phyloP scores from a whole-genome alignment of 768 basidiomycete genomes.

The Tephrocybe sp. region DNA sequence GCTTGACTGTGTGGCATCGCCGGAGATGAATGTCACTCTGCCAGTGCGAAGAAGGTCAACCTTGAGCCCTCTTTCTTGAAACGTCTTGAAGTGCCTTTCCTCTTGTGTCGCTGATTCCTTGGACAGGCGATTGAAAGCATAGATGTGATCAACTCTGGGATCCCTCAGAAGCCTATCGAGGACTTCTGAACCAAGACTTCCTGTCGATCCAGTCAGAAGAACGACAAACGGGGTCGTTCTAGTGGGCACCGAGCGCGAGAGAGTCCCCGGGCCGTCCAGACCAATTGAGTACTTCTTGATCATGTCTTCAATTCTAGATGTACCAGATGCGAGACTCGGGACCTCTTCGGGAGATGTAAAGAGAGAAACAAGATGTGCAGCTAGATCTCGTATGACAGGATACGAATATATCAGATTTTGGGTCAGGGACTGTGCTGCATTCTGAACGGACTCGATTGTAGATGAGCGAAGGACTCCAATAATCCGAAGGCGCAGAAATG shows the following conservation, averaged over 20 bases:
- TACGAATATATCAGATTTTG: slow-evolving; percentile 45
- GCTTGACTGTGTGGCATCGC: slow-evolving; percentile 7
- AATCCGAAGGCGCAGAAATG: not conserved
- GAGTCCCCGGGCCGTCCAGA: slow-evolving; percentile 12
- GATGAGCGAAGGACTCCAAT: not conserved
- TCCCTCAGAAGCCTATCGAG: slow-evolving; percentile 22
- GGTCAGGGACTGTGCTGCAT: slow-evolving; percentile 18
- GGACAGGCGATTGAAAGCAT: slow-evolving; percentile 31
- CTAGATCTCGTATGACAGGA: slow-evolving; percentile 29
- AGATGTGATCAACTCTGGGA: slow-evolving; percentile 36
- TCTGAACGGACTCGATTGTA: not conserved
- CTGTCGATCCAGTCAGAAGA: slow-evolving; percentile 26
- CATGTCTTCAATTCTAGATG: slow-evolving; percentile 29
- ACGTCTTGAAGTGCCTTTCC: slow-evolving; percentile 14
- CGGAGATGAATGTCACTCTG: slow-evolving; percentile 17
- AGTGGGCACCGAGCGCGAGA: not conserved
- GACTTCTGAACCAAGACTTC: slow-evolving; percentile 23
- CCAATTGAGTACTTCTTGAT: slow-evolving; percentile 32
- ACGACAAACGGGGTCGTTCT: not conserved
- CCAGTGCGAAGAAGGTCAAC: slow-evolving; percentile 3
- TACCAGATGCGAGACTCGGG: not conserved
- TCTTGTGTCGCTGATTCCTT: not conserved
- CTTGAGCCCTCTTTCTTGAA: slow-evolving; percentile 18
- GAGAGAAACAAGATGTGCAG: not conserved
- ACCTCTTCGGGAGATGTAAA: not conserved